These are phyloP conservation scores for Tuber magnatum DNA, from an alignment of 495 filamentous ascomycete genomes.

Conservation along the genomic window DNA sequence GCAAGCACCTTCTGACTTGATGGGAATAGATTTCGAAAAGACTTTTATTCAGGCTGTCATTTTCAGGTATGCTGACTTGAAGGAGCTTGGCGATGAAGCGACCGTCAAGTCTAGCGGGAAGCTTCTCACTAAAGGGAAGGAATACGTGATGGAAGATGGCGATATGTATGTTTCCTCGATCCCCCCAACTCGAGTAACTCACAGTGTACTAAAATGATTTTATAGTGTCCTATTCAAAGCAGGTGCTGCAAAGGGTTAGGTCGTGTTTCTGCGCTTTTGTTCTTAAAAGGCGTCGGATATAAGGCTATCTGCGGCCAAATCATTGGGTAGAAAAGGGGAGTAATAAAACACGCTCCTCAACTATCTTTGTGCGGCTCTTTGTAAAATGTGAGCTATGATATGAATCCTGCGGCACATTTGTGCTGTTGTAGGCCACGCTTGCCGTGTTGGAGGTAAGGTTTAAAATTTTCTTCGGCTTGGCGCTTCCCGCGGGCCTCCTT, in stretches of 20 bases:
- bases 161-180: conserved; percentile 47
- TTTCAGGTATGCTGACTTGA: conserved; percentile 72
- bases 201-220: conserved; percentile 48
- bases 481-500: background rate
- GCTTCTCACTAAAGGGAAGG: conserved; percentile 97
- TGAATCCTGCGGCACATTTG: background rate
- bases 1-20: conserved; percentile 9
- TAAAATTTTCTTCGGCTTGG: background rate
- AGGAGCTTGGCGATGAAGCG: conserved; percentile 80
- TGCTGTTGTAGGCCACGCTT: background rate
- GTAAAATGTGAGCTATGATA: background rate
- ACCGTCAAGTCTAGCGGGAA: conserved; percentile 89
- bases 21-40: conserved; percentile 78
- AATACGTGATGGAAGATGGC: conserved; percentile 76
- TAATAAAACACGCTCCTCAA: background rate
- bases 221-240: conserved; percentile 74
- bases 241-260: conserved; percentile 77
- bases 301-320: background rate
- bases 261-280: background rate
- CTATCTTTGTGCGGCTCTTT: background rate
- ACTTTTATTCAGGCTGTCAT: conserved; percentile 97
- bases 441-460: background rate
- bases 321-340: background rate
- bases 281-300: background rate
- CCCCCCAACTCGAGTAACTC: conserved; percentile 24